Conservation (phyloP, 352 stramenopile genomes). For the Globisporangium radiosum region DNA sequence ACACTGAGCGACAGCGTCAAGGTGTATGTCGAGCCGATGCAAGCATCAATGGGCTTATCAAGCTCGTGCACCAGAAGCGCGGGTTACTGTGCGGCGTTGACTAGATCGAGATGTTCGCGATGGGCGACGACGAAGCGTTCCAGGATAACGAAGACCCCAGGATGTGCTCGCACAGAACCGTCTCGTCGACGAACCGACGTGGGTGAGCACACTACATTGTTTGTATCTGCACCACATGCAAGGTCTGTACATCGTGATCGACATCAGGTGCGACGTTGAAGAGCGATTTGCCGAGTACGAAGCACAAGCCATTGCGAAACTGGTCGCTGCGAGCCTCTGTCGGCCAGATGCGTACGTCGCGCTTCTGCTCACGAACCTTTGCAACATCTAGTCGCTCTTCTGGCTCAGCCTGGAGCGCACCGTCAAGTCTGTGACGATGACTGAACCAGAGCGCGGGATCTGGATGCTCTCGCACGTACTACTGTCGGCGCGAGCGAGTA, state of each 20-base stretch:
- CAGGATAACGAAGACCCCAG: no score
- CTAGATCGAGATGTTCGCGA: no score
- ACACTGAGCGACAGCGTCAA: no score
- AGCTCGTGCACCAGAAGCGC: no score
- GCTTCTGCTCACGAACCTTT: neutral
- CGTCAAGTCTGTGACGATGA: neutral
- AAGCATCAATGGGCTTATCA: no score
- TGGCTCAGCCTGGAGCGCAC: neutral
- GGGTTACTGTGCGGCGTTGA: no score
- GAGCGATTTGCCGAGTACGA: neutral
- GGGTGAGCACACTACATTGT: neutral
- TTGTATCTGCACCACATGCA: neutral
- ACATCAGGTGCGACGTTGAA: neutral
- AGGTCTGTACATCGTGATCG: neutral
- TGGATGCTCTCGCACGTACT: neutral
- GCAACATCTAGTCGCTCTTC: neutral
- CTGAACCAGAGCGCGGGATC: neutral
- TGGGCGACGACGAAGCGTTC: no score
- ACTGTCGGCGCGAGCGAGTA: neutral
- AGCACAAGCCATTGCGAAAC: neutral
- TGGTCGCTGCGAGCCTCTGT: neutral
- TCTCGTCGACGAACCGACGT: neutral
- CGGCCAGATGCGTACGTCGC: neutral
- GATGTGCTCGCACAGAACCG: no score
- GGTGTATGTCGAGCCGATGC: no score